These are phyloP conservation scores for Coniochaeta hoffmannii DNA, from an alignment of 2,329 filamentous ascomycete genomes.

Conservation along the genomic window DNA sequence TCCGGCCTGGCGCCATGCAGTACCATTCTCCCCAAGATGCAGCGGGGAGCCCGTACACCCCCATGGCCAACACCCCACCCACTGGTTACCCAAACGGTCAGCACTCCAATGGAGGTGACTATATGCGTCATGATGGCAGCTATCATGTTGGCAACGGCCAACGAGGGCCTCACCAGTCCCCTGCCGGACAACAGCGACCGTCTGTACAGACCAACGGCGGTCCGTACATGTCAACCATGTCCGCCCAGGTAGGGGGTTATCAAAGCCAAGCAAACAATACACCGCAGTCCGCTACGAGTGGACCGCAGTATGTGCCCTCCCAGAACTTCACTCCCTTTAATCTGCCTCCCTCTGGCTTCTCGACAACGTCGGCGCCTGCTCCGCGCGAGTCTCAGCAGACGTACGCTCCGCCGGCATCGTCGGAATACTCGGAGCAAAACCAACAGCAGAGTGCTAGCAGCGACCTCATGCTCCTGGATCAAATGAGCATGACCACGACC, in stretches of 20 bases:
- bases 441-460: conserved; percentile 34
- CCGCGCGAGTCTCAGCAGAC: conserved; percentile 25
- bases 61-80: conserved; percentile 36
- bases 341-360: conserved; percentile 54
- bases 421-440: conserved; percentile 38
- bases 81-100: conserved; percentile 32
- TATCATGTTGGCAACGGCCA: conserved; percentile 20
- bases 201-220: conserved; percentile 38
- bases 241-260: conserved; percentile 40
- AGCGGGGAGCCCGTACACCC: conserved; percentile 37
- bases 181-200: conserved; percentile 34
- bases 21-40: conserved; percentile 39
- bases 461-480: conserved; percentile 54
- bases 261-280: conserved; percentile 37
- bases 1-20: conserved; percentile 25
- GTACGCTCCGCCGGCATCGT: conserved; percentile 29
- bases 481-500: conserved; percentile 57
- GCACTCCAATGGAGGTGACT: conserved; percentile 32
- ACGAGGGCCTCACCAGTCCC: conserved; percentile 29
- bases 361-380: conserved; percentile 27
- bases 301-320: conserved; percentile 43
- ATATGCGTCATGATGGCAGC: conserved; percentile 31
- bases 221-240: conserved; percentile 46
- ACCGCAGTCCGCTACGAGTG: conserved; percentile 31
- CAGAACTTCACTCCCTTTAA: conserved; percentile 57